A percentile compares a stretch with the other conserved stretches of the same genome.
Evolutionary conservation across 306 rosid genomes (phyloP).

Genomic region (Trichosanthes cucumerina): DNA sequence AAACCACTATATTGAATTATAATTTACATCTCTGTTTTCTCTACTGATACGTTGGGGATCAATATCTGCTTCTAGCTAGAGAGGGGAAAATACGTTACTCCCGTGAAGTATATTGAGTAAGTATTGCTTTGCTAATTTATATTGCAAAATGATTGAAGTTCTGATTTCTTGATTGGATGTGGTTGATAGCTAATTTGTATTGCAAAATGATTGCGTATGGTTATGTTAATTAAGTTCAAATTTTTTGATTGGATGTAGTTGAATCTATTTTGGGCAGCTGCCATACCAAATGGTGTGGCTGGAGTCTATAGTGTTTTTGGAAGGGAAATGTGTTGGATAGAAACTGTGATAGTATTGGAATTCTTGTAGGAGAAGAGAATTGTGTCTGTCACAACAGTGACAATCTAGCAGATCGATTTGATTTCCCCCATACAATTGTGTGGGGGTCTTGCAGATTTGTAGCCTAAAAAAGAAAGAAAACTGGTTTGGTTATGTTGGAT

Average conservation of each 20-base stretch:
- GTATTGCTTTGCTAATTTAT: not conserved
- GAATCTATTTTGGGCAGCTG: not conserved
- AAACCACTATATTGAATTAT: not conserved
- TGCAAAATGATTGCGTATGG: not conserved
- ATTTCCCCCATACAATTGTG: not conserved
- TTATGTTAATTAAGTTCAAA: not conserved
- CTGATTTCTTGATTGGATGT: not conserved
- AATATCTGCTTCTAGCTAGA: not conserved
- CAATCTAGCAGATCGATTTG: not conserved
- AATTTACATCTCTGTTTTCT: not conserved
- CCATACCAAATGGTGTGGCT: not conserved
- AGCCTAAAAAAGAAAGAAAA: not conserved
- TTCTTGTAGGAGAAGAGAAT: not conserved
- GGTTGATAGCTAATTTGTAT: not conserved
- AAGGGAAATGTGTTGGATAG: not conserved
- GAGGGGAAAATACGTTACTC: not conserved
- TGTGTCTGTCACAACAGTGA: constrained; percentile 6
- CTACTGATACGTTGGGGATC: not conserved
- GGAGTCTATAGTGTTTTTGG: not conserved
- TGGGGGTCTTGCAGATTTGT: not conserved
- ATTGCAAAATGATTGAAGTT: not conserved
- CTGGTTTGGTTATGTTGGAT: not conserved
- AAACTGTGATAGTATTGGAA: not conserved
- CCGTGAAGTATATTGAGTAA: not conserved
- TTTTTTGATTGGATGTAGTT: not conserved